Percentiles rank a stretch among this genome's conserved stretches.
Evolutionary conservation across 192 early-diverging fungal genomes (phyloP).

Genomic region (Gaertneriomyces semiglobifer): DNA sequence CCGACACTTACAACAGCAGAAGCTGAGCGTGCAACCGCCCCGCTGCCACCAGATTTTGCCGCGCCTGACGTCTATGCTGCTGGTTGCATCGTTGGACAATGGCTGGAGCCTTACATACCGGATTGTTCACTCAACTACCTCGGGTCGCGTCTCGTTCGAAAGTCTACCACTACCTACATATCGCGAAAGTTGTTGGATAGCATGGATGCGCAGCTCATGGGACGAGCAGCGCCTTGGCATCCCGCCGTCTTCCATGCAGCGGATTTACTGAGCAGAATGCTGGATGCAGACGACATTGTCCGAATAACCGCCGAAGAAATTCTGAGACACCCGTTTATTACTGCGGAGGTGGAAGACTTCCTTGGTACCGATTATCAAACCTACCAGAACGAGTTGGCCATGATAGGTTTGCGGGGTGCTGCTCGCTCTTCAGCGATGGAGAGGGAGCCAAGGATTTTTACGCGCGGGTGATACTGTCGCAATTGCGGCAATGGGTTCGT

Average conservation of each 20-base stretch:
- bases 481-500: too few species aligned
- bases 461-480: background rate
- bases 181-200: conserved; percentile 43
- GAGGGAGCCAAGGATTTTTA: conserved; percentile 3
- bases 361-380: conserved; percentile 14
- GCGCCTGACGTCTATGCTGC: conserved; percentile 65
- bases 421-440: background rate
- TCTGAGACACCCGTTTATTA: conserved; percentile 58
- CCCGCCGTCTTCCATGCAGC: conserved; percentile 55
- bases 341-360: conserved; percentile 15
- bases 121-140: conserved; percentile 62
- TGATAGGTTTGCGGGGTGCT: background rate
- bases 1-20: conserved; percentile 63
- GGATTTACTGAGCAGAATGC: conserved; percentile 55
- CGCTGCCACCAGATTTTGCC: conserved; percentile 35
- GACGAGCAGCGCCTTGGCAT: conserved; percentile 36
- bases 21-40: conserved; percentile 60
- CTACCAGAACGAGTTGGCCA: background rate
- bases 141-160: conserved; percentile 63
- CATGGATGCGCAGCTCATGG: conserved; percentile 5
- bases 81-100: conserved; percentile 69
- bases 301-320: conserved; percentile 57
- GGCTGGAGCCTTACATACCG: conserved; percentile 70
- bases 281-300: conserved; percentile 51
- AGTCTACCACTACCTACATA: conserved; percentile 64